Percentiles rank a stretch among this genome's conserved stretches.
Conservation (phyloP, 805 yeast species). For the Suhomyces sp. region DNA sequence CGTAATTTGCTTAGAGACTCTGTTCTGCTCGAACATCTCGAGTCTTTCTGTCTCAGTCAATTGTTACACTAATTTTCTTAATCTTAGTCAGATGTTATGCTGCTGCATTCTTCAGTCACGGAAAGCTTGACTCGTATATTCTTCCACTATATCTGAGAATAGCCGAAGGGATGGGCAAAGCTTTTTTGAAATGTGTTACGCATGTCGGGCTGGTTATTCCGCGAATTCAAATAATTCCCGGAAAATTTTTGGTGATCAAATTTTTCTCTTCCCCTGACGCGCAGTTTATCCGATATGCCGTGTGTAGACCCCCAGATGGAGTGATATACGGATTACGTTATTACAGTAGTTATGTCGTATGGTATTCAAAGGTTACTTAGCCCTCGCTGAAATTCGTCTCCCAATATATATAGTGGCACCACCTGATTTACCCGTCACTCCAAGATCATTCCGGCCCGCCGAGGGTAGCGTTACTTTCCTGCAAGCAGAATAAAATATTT, state of each 20-base stretch:
- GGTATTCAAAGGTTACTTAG: background rate
- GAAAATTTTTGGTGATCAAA: background rate
- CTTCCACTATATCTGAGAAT: background rate
- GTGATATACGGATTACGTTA: background rate
- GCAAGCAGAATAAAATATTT: background rate
- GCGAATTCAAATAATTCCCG: background rate
- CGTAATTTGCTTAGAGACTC: background rate
- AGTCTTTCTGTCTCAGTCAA: background rate
- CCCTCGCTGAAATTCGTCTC: background rate
- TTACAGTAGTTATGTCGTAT: background rate
- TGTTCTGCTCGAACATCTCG: background rate
- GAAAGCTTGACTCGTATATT: background rate
- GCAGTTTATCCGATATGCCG: background rate
- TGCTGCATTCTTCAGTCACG: background rate
- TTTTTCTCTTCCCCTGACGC: background rate
- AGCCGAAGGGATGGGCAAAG: background rate
- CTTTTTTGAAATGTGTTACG: background rate
- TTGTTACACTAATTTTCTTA: background rate
- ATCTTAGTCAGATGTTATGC: background rate
- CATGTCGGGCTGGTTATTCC: background rate
- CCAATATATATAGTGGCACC: background rate
- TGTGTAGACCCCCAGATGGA: background rate
- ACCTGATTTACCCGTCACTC: background rate
- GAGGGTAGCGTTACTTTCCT: background rate
- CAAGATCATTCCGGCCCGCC: background rate